A percentile compares a stretch with the other conserved stretches of the same genome.
Evolutionary conservation across 208 protist species (phyloP).

Genomic region (Acanthamoeba royreba): DNA sequence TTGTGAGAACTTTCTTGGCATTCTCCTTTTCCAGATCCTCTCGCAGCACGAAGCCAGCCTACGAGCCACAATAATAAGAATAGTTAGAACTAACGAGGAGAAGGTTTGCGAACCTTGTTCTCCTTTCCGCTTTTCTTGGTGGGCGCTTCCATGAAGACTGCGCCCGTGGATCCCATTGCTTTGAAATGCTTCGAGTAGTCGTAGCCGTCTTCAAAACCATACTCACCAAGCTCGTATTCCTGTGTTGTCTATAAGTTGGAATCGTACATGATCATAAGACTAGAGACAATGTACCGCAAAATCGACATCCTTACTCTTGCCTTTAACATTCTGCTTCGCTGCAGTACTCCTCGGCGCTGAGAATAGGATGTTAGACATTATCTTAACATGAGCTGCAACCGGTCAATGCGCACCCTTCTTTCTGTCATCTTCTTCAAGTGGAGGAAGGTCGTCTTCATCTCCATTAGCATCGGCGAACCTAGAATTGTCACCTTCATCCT

Average conservation of each 20-base stretch:
- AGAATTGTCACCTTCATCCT: neutral
- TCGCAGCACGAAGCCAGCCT: neutral
- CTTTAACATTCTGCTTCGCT: neutral
- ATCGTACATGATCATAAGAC: too few species aligned
- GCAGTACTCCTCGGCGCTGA: neutral
- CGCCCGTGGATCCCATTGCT: neutral
- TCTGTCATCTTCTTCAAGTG: neutral
- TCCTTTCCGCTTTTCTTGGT: neutral
- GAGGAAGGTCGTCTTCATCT: neutral
- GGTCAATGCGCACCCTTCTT: neutral
- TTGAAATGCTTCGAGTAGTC: conserved; percentile 31
- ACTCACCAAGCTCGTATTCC: conserved; percentile 35
- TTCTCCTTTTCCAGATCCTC: neutral
- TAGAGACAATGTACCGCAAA: too few species aligned
- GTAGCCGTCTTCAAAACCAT: conserved; percentile 23
- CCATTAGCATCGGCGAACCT: neutral
- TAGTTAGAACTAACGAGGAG: neutral
- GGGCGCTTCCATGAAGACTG: conserved; percentile 32
- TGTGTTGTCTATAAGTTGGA: neutral
- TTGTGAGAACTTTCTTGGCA: neutral
- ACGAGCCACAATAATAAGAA: neutral
- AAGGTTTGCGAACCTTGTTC: neutral
- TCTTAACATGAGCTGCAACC: neutral
- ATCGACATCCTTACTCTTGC: neutral
- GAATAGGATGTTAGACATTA: neutral